phyloP scores from a whole-genome alignment of 2,329 filamentous ascomycete species.

The Trichoderma atrobrunneum region DNA sequence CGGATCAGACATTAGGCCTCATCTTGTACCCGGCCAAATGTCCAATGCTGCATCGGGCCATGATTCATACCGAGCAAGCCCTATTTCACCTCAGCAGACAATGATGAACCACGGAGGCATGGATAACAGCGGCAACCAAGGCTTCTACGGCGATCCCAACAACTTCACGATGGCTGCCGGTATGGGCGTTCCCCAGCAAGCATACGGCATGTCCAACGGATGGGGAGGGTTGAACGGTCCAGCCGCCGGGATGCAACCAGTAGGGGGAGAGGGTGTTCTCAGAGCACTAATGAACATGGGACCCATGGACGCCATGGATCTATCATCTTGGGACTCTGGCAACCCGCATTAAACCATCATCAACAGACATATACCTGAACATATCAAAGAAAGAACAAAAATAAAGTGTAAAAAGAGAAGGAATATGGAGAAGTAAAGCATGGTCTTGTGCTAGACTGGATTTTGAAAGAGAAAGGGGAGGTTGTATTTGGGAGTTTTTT shows the following conservation, averaged over 20 bases:
- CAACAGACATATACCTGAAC: neutral
- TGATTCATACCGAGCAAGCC: constrained; percentile 52
- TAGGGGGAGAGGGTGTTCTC: constrained; percentile 57
- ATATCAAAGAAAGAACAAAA: neutral
- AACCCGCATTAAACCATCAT: constrained; percentile 25
- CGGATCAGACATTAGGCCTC: constrained; percentile 31
- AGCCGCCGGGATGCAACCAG: constrained; percentile 48
- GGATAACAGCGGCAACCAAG: constrained; percentile 32
- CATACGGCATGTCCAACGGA: constrained; percentile 43
- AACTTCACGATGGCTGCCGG: constrained; percentile 35
- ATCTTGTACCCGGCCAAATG: constrained; percentile 32
- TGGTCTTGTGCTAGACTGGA: neutral
- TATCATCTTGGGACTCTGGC: constrained; percentile 46
- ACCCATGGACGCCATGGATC: constrained; percentile 60
- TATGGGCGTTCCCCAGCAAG: constrained; percentile 26
- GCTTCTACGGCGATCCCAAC: constrained; percentile 40
- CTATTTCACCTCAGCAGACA: constrained; percentile 45
- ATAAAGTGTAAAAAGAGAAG: neutral
- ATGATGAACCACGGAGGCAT: constrained; percentile 38
- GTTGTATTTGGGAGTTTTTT: neutral
- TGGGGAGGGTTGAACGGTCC: constrained; percentile 46
- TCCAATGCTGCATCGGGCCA: constrained; percentile 35
- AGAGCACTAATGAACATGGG: constrained; percentile 57
- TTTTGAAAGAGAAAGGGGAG: neutral
- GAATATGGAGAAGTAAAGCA: neutral